Base-by-base conservation (phyloP, 2,329 filamentous ascomycete genomes). In the Hyphodiscus sp. region DNA sequence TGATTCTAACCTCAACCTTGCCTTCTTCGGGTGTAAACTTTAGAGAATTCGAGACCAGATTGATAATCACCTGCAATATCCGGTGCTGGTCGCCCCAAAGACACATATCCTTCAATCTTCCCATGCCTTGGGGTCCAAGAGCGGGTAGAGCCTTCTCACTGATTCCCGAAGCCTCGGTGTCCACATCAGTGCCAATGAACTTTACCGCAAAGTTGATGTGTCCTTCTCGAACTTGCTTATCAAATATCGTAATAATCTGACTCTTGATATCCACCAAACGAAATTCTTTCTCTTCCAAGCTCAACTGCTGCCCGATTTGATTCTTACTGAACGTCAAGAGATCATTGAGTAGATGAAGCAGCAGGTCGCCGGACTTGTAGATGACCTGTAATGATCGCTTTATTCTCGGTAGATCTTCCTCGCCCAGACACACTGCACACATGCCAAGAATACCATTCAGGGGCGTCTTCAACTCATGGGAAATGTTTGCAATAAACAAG, bases 401-500 rank as follows among this genome's bases (percentile, higher is more conserved):
- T 59, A 96, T 83, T 60, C 86, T 82, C 30, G 77, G 69, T 15
- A 91, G 73, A 63, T 95, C 89, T 47, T 91, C 85, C 68, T 96
- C 91, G 59, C 91, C 87, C 89, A 96, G 94, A 69, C 89, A 94
- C 0, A 96, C 87, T 0, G 90, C 87, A 61, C 87, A 91, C 86
- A 96, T 94, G 55, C 94, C 94, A 64, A 99, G 77, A 47, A 97
- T 96, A 13, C 92, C 94, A 66, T 97, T 97, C 53, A 97, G 77
- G 0, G 94, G 94, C 1, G 94, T 99, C 67, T 96, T 95, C 38
- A 99, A 77, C 69, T 97, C 82, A 62, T 85, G 82, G 1, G 83
- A 86, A 49, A 97, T 96, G 64, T 97, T 97, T 18, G 94, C 94
- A 58, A 99, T 95, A 73, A 97, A 97, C 9, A 97, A 76, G 0